Conservation (phyloP, 1,284 basidiomycete species). For the Moesziomyces parantarcticus region DNA sequence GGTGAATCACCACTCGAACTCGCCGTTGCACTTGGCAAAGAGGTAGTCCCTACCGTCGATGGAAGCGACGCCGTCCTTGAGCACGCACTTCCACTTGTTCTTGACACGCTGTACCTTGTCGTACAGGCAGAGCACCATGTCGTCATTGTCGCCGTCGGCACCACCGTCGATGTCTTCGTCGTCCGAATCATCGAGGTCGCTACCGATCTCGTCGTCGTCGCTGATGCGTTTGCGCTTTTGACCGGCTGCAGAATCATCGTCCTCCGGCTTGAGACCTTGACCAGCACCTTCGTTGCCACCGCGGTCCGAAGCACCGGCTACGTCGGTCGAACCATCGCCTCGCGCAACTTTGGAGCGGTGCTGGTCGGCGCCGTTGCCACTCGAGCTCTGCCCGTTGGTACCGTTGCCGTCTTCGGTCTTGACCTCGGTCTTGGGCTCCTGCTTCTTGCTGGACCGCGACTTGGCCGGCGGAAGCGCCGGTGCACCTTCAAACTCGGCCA, state of each 20-base stretch:
- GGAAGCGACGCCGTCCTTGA: constrained; percentile 98
- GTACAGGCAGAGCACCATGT: constrained; percentile 98
- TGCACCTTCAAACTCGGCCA: constrained; percentile 87
- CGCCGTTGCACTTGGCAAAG: constrained; percentile 86
- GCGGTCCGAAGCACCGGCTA: constrained; percentile 15
- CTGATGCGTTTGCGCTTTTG: constrained; percentile 67
- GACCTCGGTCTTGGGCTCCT: constrained; percentile 32
- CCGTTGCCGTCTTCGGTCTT: constrained; percentile 30
- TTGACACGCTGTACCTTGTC: constrained; percentile 98
- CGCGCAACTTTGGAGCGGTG: constrained; percentile 45
- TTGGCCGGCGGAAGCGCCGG: constrained; percentile 46
- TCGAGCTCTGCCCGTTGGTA: constrained; percentile 9
- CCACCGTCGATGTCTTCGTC: constrained; percentile 72
- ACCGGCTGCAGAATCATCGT: constrained; percentile 34
- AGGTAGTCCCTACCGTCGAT: constrained; percentile 97
- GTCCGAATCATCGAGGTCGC: constrained; percentile 93
- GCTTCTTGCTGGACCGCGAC: constrained; percentile 43
- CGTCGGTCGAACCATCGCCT: constrained; percentile 35
- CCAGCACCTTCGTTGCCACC: constrained; percentile 9
- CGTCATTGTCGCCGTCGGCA: constrained; percentile 72
- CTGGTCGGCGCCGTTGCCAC: constrained; percentile 24
- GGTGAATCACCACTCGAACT: constrained; percentile 50
- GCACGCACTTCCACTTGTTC: constrained; percentile 99
- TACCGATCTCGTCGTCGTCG: constrained; percentile 86
- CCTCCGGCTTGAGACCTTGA: constrained; percentile 14